Evolutionary conservation across 1,284 basidiomycete species (phyloP).

Genomic region (Ganoderma lucidum): DNA sequence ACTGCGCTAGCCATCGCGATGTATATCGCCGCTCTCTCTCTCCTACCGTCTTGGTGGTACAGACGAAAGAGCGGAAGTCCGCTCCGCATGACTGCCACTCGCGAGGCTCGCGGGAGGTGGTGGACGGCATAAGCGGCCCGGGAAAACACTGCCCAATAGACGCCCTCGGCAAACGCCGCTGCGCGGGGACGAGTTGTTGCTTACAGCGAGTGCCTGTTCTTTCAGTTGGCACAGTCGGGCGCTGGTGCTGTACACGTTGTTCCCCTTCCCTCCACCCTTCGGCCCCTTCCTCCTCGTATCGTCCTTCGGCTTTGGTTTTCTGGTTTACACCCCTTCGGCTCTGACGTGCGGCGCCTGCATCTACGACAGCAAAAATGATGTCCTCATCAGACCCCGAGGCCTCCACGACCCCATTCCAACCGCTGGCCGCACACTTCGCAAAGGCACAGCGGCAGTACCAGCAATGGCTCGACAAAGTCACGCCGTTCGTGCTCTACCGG

Average conservation of each 20-base stretch:
- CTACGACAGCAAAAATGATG: slow-evolving; percentile 34
- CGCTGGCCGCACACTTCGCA: slow-evolving; percentile 56
- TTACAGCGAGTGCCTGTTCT: not conserved
- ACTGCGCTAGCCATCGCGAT: slow-evolving; percentile 1
- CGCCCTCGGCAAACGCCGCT: not conserved
- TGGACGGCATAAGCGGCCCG: not conserved
- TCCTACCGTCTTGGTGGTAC: not conserved
- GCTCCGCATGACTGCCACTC: not conserved
- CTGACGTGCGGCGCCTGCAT: slow-evolving; percentile 38
- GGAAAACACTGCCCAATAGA: not conserved
- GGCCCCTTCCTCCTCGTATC: slow-evolving; percentile 4
- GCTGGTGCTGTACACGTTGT: slow-evolving; percentile 7
- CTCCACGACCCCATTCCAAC: slow-evolving; percentile 57
- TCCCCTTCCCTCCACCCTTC: slow-evolving; percentile 7
- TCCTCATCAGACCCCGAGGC: slow-evolving; percentile 51
- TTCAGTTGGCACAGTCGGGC: not conserved
- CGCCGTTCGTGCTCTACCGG: slow-evolving; percentile 88
- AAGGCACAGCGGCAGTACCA: slow-evolving; percentile 79
- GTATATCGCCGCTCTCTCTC: not conserved
- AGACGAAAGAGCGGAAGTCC: not conserved
- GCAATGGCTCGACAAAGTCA: slow-evolving; percentile 88
- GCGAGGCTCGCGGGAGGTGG: not conserved
- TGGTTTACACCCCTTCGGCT: not conserved
- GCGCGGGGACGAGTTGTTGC: not conserved
- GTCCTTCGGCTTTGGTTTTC: slow-evolving; percentile 9